A percentile compares a stretch with the other conserved stretches of the same genome.
Conservation (phyloP, 1,284 basidiomycete species). For the Sparassis latifolia region DNA sequence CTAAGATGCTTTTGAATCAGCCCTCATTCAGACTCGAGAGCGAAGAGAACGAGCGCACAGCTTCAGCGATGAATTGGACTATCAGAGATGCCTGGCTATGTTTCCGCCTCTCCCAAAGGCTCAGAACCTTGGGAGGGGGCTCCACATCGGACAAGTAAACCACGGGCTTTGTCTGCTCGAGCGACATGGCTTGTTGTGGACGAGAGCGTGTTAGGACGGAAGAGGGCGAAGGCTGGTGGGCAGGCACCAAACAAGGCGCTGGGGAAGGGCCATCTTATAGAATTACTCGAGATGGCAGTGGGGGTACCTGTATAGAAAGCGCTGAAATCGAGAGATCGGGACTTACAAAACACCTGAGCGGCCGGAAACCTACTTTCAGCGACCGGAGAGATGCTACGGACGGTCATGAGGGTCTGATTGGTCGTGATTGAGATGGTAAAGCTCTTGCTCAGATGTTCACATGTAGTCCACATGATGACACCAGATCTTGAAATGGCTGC, state of each 20-base stretch:
- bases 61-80: neutral
- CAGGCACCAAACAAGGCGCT: neutral
- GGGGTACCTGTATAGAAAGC: too few species aligned
- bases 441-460: too few species aligned
- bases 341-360: too few species aligned
- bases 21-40: neutral
- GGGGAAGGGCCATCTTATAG: neutral
- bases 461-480: too few species aligned
- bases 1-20: conserved; percentile 7
- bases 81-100: neutral
- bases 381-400: too few species aligned
- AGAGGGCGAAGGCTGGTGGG: neutral
- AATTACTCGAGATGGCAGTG: neutral
- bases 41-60: neutral
- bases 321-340: too few species aligned
- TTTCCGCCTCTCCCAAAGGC: neutral
- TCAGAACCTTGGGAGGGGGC: neutral
- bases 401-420: too few species aligned
- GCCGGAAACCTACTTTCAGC: too few species aligned
- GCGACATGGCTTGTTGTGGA: neutral
- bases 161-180: neutral
- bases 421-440: too few species aligned
- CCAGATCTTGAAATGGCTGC: too few species aligned
- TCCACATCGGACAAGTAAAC: neutral
- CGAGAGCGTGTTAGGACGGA: neutral